Percentiles rank a stretch among this genome's conserved stretches.
These are phyloP conservation scores for Parastagonospora nodorum DNA, from an alignment of 2,329 filamentous ascomycete species.

Conservation along the genomic window DNA sequence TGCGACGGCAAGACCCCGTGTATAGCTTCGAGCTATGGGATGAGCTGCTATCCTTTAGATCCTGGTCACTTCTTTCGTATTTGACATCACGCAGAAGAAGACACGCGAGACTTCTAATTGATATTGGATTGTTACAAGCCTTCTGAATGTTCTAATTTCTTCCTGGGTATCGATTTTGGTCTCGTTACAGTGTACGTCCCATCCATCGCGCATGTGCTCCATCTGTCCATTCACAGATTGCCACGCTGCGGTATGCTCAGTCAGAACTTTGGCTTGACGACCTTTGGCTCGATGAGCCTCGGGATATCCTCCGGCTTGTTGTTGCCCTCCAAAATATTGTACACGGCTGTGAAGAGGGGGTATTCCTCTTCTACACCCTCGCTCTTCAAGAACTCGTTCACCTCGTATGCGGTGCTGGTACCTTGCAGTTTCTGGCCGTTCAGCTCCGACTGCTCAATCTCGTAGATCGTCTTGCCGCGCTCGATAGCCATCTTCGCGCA, in stretches of 20 bases:
- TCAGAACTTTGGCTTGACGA: constrained; percentile 5
- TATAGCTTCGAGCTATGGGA: too few species aligned
- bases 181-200: too few species aligned
- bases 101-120: too few species aligned
- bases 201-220: too few species aligned
- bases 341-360: constrained; percentile 89
- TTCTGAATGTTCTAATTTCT: too few species aligned
- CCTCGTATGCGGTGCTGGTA: constrained; percentile 87
- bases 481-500: constrained; percentile 89
- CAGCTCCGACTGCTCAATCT: constrained; percentile 86
- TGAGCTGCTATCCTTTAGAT: too few species aligned
- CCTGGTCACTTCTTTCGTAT: too few species aligned
- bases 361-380: constrained; percentile 81
- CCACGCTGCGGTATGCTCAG: background rate
- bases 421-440: constrained; percentile 98
- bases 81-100: too few species aligned
- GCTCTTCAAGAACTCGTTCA: constrained; percentile 84
- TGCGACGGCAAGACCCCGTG: too few species aligned
- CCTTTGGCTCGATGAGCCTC: constrained; percentile 57
- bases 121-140: too few species aligned
- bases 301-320: constrained; percentile 82
- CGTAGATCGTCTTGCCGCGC: constrained; percentile 77
- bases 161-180: too few species aligned
- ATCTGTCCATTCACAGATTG: too few species aligned
- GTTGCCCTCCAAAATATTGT: constrained; percentile 76